phyloP scores from a whole-genome alignment of 1,139 yeast genomes.

The Debaryomycetaceae sp. region DNA sequence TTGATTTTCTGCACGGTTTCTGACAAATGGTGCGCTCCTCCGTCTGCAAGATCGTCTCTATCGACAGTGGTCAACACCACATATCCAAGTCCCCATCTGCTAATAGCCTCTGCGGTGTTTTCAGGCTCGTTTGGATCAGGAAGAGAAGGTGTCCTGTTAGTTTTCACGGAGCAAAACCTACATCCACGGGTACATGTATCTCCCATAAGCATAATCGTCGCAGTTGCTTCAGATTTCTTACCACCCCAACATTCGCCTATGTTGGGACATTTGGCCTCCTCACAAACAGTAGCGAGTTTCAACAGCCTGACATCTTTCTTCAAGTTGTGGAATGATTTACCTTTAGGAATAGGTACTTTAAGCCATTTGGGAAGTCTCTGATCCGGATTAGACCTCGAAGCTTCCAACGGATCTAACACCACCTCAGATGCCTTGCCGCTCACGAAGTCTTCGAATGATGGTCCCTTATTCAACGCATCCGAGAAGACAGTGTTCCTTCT shows the following conservation, averaged over 20 bases:
- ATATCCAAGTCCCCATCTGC: constrained; percentile 98
- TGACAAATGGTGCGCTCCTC: constrained; percentile 89
- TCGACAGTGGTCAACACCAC: constrained; percentile 97
- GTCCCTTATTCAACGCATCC: constrained; percentile 77
- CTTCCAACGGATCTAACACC: constrained; percentile 66
- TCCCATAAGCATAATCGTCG: constrained; percentile 97
- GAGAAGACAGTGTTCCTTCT: constrained; percentile 63
- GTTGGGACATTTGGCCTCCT: constrained; percentile 97
- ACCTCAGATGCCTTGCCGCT: constrained; percentile 72
- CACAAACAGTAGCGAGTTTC: constrained; percentile 92
- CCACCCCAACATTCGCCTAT: constrained; percentile 99
- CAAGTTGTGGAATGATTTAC: constrained; percentile 72
- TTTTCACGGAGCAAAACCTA: constrained; percentile 94
- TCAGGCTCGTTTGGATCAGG: constrained; percentile 97
- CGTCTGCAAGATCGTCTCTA: constrained; percentile 90
- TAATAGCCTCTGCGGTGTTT: constrained; percentile 95
- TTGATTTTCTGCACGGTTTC: constrained; percentile 85
- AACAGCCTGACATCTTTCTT: constrained; percentile 86
- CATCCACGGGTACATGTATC: constrained; percentile 99
- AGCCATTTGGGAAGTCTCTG: constrained; percentile 90
- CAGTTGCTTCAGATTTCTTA: constrained; percentile 92
- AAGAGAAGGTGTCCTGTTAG: constrained; percentile 79
- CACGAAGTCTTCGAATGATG: constrained; percentile 89
- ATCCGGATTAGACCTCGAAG: constrained; percentile 54
- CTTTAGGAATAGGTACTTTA: constrained; percentile 93